Evolutionary conservation across 116 monocot genomes (phyloP).

Genomic region (Phalaenopsis hybrid): DNA sequence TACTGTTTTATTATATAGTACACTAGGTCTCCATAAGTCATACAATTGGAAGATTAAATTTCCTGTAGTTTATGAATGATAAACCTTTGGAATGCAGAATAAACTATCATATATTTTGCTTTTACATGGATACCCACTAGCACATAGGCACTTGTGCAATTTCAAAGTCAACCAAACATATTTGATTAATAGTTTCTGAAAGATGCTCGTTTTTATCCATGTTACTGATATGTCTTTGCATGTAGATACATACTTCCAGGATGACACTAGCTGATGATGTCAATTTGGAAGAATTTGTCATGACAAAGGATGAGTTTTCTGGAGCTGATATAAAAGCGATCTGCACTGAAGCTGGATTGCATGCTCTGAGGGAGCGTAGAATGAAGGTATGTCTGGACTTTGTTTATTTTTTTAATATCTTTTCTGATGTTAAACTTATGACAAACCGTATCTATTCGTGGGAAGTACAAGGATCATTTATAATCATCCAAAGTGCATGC

Average conservation of each 20-base stretch:
- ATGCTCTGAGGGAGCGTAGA: constrained; percentile 83
- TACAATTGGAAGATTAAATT: not conserved
- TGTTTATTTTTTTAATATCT: not conserved
- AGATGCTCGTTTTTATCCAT: not conserved
- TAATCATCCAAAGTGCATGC: not conserved
- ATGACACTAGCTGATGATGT: constrained; percentile 96
- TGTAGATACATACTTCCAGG: constrained; percentile 86
- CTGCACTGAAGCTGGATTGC: constrained; percentile 93
- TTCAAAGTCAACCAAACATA: not conserved
- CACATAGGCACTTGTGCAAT: not conserved
- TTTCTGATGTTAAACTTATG: not conserved
- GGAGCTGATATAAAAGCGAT: constrained; percentile 97
- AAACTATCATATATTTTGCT: not conserved
- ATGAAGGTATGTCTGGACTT: constrained; percentile 63
- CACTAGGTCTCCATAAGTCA: not conserved
- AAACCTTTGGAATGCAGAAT: not conserved
- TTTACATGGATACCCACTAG: not conserved
- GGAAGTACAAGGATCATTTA: not conserved
- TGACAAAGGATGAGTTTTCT: constrained; percentile 98
- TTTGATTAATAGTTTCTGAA: not conserved
- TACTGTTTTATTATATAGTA: not conserved
- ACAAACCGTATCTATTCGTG: not conserved
- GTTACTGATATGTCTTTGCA: not conserved
- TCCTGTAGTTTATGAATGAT: not conserved
- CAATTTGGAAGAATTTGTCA: constrained; percentile 94